Conservation (phyloP, 1,139 yeast species). For the Geotrichum siamense region DNA sequence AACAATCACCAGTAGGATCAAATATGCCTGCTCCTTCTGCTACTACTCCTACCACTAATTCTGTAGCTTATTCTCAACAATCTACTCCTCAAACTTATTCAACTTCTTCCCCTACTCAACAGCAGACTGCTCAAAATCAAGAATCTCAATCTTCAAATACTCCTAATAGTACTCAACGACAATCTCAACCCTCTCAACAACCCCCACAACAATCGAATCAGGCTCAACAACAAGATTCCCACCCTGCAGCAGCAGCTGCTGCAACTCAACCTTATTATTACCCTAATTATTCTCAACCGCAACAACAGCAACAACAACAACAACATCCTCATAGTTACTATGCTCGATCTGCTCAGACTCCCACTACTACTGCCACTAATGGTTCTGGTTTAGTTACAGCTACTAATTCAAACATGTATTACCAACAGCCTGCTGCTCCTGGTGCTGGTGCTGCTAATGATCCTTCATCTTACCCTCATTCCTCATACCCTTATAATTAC, state of each 20-base stretch:
- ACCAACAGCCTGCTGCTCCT: background rate
- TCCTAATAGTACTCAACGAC: slow-evolving; percentile 11
- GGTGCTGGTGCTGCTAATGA: slow-evolving; percentile 7
- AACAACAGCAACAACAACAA: slow-evolving; percentile 15
- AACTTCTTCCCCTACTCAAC: slow-evolving; percentile 10
- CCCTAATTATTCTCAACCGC: background rate
- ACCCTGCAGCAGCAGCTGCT: slow-evolving; percentile 19
- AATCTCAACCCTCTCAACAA: slow-evolving; percentile 20
- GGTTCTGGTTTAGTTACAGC: slow-evolving; percentile 5
- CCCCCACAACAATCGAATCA: slow-evolving; percentile 3
- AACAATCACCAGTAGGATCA: slow-evolving; percentile 13
- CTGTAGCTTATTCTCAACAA: slow-evolving; percentile 12
- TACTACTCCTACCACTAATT: slow-evolving; percentile 1
- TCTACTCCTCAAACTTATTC: slow-evolving; percentile 11
- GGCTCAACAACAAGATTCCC: slow-evolving; percentile 3
- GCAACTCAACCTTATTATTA: slow-evolving; percentile 8
- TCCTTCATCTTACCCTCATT: slow-evolving; percentile 8
- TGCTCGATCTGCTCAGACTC: background rate
- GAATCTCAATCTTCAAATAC: slow-evolving; percentile 14
- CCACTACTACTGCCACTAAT: slow-evolving; percentile 16
- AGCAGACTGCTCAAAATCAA: slow-evolving; percentile 13
- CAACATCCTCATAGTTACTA: slow-evolving; percentile 15
- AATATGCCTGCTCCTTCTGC: slow-evolving; percentile 9
- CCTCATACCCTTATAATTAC: slow-evolving; percentile 10
- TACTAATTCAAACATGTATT: slow-evolving; percentile 9